These are phyloP conservation scores for Hanseniaspora mollemarum DNA, from an alignment of 805 yeast genomes.

Conservation along the genomic window DNA sequence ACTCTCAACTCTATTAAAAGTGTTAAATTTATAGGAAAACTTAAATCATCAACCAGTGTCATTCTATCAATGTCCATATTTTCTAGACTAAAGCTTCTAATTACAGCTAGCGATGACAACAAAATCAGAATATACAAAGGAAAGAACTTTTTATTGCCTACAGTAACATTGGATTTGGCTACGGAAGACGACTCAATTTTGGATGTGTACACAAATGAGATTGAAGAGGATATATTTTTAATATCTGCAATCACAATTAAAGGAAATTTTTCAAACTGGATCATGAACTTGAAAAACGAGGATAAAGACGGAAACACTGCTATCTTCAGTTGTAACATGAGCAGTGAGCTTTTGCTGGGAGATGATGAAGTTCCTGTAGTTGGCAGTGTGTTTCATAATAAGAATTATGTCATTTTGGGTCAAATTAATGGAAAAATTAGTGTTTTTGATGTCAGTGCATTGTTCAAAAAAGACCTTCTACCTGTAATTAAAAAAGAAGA, in stretches of 20 bases:
- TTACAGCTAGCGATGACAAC: slow-evolving; percentile 71
- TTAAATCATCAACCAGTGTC: neutral
- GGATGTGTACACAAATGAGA: slow-evolving; percentile 5
- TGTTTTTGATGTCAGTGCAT: slow-evolving; percentile 4
- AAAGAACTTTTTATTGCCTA: slow-evolving; percentile 2
- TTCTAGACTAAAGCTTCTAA: slow-evolving; percentile 36
- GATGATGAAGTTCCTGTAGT: slow-evolving; percentile 7
- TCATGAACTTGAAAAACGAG: neutral
- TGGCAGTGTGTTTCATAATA: neutral
- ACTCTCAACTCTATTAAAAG: neutral
- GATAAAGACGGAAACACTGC: neutral
- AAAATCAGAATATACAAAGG: slow-evolving; percentile 67
- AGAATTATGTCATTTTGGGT: slow-evolving; percentile 3
- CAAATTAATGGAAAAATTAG: slow-evolving; percentile 6
- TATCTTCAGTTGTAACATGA: neutral
- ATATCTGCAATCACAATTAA: slow-evolving; percentile 1
- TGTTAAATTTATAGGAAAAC: neutral
- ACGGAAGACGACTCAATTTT: neutral
- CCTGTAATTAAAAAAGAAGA: no score
- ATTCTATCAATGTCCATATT: slow-evolving; percentile 8
- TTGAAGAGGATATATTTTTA: neutral
- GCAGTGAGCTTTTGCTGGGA: neutral
- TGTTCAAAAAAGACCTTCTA: neutral
- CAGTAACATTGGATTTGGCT: neutral
- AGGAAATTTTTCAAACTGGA: slow-evolving; percentile 3